Base-by-base conservation (phyloP, 306 rosid species). In the Quercus rubra region DNA sequence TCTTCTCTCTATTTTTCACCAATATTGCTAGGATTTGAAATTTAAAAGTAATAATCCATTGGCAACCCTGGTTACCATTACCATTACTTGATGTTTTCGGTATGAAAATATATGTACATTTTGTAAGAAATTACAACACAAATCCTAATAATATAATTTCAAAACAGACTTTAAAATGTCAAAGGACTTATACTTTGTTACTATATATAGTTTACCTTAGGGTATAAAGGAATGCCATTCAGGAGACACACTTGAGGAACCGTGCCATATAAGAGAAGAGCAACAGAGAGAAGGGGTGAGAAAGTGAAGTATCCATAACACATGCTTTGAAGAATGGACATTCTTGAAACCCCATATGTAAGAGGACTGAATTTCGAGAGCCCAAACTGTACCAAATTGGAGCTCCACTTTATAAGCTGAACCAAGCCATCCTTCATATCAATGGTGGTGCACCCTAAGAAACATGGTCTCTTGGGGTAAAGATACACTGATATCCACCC, bases 401-500 rank as follows among this genome's bases (percentile, higher is more conserved):
- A 58, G 13, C 1, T 8, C 66, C 66, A 58, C 66, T 58, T 58
- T 14, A 25, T 58, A 18, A 6, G 2, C 27, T 85, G 85, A 61
- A 81, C 38, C 88, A 85, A 81, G 9, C 83, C 85, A 38, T 85
- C 88, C 57, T 81, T 85, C 23, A 85, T 81, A 55, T 85, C 88
- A 78, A 83, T 78, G 10, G 88, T 85, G 5, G 85, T 78, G 75
- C 88, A 85, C 3, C 88, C 88, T 51, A 85, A 74, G 67, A 85
- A 85, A 74, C 88, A 81, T 63, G 88, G 88, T 33, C 59, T 85
- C 64, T 78, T 70, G 3, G 88, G 88, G 43, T 85, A 81, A 59
- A 85, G 85, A 57, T 85, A 85, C 0, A 79, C 83, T 69, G 88
- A 85, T 81, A 23, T 85, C 88, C 88, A 85, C 30, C 88, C 88